Percentiles rank a stretch among this genome's conserved stretches.
Evolutionary conservation across 1,284 basidiomycete genomes (phyloP).

Genomic region (Ustilago cynodontis): DNA sequence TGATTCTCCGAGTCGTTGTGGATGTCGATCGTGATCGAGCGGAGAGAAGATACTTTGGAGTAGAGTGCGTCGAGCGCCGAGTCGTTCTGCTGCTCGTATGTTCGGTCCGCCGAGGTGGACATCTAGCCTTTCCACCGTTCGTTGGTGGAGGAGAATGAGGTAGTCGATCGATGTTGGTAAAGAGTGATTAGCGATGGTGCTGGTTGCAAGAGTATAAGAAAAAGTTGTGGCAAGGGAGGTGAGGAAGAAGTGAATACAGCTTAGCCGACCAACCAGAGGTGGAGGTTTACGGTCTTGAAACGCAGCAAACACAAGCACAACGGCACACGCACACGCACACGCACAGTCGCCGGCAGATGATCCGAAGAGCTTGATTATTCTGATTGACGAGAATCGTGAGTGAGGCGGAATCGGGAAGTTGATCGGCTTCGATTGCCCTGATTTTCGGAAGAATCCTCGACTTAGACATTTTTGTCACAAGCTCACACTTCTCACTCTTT

Average conservation of each 20-base stretch:
- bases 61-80: conserved; percentile 61
- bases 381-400: background rate
- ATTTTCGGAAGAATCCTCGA: conserved; percentile 28
- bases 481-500: background rate
- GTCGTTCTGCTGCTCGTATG: conserved; percentile 68
- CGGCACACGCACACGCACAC: background rate
- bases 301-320: background rate
- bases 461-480: background rate
- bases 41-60: conserved; percentile 59
- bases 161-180: background rate
- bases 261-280: conserved; percentile 5
- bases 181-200: background rate
- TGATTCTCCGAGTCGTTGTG: conserved; percentile 65
- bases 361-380: background rate
- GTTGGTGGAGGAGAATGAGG: background rate
- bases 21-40: conserved; percentile 65
- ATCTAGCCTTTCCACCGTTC: conserved; percentile 24
- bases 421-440: background rate
- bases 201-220: background rate
- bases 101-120: conserved; percentile 56
- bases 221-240: background rate
- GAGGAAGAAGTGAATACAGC: conserved; percentile 1
- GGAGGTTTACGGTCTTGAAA: conserved; percentile 3
- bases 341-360: background rate
- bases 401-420: background rate